Percentiles rank a stretch among this genome's conserved stretches.
phyloP scores from a whole-genome alignment of 2,329 filamentous ascomycete species.

The Gaeumannomyces tritici region DNA sequence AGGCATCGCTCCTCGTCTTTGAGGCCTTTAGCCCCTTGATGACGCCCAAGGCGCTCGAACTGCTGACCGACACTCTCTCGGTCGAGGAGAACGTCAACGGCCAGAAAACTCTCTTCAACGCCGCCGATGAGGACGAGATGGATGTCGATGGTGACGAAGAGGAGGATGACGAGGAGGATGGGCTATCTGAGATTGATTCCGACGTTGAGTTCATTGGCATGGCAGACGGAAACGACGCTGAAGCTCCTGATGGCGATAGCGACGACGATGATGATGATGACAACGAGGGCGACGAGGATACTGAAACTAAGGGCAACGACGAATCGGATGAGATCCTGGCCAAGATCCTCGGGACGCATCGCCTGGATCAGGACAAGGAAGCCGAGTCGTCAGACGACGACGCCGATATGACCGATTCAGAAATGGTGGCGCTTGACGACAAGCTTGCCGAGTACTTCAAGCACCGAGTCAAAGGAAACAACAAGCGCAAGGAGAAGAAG shows the following conservation, averaged over 20 bases:
- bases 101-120: slow-evolving; percentile 74
- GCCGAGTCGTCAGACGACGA: slow-evolving; percentile 51
- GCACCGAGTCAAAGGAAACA: slow-evolving; percentile 57
- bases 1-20: slow-evolving; percentile 83
- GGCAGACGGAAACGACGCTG: slow-evolving; percentile 26
- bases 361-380: slow-evolving; percentile 47
- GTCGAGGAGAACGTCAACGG: slow-evolving; percentile 75
- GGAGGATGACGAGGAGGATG: slow-evolving; percentile 26
- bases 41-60: slow-evolving; percentile 60
- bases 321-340: slow-evolving; percentile 15
- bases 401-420: slow-evolving; percentile 86
- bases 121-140: slow-evolving; percentile 49
- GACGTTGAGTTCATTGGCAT: slow-evolving; percentile 29
- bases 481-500: slow-evolving; percentile 75
- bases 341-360: slow-evolving; percentile 28
- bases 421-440: slow-evolving; percentile 84
- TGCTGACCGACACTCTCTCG: slow-evolving; percentile 57
- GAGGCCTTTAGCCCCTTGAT: slow-evolving; percentile 69
- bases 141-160: slow-evolving; percentile 38
- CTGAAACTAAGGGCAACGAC: slow-evolving; percentile 24
- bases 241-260: slow-evolving; percentile 28
- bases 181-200: slow-evolving; percentile 28
- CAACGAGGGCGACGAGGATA: slow-evolving; percentile 29
- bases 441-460: slow-evolving; percentile 81
- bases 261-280: slow-evolving; percentile 34